Conservation (phyloP, 345 rosid species). For the Populus pruinosa region DNA sequence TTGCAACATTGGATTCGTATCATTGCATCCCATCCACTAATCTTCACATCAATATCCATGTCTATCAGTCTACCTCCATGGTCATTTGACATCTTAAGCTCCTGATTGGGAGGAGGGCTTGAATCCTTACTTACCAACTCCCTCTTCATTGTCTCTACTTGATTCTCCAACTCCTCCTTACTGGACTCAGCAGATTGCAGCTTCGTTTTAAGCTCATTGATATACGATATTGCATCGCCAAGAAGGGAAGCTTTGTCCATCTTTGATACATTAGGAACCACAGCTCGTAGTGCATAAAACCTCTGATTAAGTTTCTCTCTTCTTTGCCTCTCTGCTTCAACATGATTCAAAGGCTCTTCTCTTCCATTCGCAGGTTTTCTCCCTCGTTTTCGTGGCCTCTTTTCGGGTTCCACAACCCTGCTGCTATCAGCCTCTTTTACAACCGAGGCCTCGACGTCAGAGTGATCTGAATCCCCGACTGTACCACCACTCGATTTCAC, state of each 20-base stretch:
- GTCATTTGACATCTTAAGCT: slow-evolving; percentile 28
- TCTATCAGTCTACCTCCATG: slow-evolving; percentile 42
- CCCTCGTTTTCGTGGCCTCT: slow-evolving; percentile 81
- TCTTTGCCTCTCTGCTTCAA: slow-evolving; percentile 97
- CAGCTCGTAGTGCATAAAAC: slow-evolving; percentile 81
- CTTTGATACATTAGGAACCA: slow-evolving; percentile 91
- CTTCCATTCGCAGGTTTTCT: slow-evolving; percentile 95
- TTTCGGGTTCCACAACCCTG: slow-evolving; percentile 66
- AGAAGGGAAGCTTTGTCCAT: slow-evolving; percentile 98
- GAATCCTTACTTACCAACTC: slow-evolving; percentile 40
- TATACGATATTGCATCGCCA: slow-evolving; percentile 85
- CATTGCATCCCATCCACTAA: slow-evolving; percentile 85
- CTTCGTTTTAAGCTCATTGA: slow-evolving; percentile 76
- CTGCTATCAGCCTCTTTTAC: slow-evolving; percentile 63
- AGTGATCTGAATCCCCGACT: slow-evolving; percentile 79
- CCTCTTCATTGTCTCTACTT: slow-evolving; percentile 52
- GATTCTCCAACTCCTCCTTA: slow-evolving; percentile 61
- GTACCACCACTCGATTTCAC: slow-evolving; percentile 51
- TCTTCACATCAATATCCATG: slow-evolving; percentile 82
- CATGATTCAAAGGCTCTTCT: slow-evolving; percentile 95
- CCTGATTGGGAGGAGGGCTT: slow-evolving; percentile 29
- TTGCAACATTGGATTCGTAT: slow-evolving; percentile 72
- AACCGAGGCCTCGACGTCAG: slow-evolving; percentile 91
- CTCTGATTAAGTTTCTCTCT: slow-evolving; percentile 92
- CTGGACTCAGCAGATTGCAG: slow-evolving; percentile 49